phyloP scores from a whole-genome alignment of 108 stramenopile species.

The Pseudonitzschia multistriata region DNA sequence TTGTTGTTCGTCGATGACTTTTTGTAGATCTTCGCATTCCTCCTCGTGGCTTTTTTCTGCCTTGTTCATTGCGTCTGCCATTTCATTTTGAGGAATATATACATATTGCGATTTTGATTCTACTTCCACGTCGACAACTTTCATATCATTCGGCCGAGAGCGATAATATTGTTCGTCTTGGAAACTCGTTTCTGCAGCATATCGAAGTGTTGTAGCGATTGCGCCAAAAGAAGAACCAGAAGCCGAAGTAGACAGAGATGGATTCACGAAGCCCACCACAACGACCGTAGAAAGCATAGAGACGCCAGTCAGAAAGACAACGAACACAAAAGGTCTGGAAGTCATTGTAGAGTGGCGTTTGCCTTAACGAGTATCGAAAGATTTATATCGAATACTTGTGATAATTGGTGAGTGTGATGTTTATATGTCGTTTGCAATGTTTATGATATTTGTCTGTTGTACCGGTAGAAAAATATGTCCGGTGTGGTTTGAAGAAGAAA shows the following conservation, averaged over 20 bases:
- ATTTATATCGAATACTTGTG: too few species aligned
- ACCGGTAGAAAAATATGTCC: too few species aligned
- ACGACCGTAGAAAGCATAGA: slow-evolving; percentile 1
- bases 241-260: background rate
- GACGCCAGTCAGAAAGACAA: slow-evolving; percentile 1
- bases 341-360: background rate
- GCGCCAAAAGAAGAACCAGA: background rate
- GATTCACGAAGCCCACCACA: background rate
- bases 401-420: too few species aligned
- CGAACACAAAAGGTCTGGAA: background rate
- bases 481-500: too few species aligned
- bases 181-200: background rate
- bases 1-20: slow-evolving; percentile 2
- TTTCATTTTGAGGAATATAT: background rate
- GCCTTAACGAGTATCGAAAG: too few species aligned
- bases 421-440: too few species aligned
- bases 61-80: slow-evolving; percentile 6
- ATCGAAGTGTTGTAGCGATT: background rate
- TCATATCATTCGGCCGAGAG: slow-evolving; percentile 7
- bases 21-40: slow-evolving; percentile 1
- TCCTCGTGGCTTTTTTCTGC: slow-evolving; percentile 3
- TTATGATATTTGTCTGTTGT: too few species aligned
- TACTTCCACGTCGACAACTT: slow-evolving; percentile 11
- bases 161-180: slow-evolving; percentile 11
- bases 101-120: background rate